These are phyloP conservation scores for Zygosaccharomyces pseudorouxii DNA, from an alignment of 805 yeast species.

Conservation along the genomic window DNA sequence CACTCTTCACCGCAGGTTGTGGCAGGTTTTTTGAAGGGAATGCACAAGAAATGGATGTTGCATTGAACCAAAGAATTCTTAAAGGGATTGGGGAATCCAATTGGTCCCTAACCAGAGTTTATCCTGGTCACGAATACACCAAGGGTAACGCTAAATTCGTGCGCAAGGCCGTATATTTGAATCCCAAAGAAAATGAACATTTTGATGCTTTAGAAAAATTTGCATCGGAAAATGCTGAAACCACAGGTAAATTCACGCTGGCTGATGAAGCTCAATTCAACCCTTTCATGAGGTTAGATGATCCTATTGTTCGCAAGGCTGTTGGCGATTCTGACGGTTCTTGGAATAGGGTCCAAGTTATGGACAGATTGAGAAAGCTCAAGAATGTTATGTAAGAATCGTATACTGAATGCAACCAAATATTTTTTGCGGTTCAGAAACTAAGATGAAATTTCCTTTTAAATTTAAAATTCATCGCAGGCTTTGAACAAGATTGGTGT, in stretches of 20 bases:
- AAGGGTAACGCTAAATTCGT: constrained; percentile 75
- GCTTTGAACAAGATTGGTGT: no score
- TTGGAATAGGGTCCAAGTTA: constrained; percentile 45
- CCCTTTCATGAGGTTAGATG: constrained; percentile 81
- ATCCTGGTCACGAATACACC: constrained; percentile 97
- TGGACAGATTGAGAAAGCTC: constrained; percentile 69
- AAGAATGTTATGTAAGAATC: constrained; percentile 56
- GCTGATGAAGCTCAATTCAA: constrained; percentile 76
- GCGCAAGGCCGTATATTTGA: constrained; percentile 50
- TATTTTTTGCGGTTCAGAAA: background rate
- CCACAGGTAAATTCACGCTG: constrained; percentile 85
- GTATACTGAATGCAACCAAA: background rate
- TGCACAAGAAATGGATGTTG: constrained; percentile 70
- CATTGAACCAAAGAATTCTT: constrained; percentile 59
- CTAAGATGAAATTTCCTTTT: background rate
- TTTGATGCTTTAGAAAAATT: constrained; percentile 51
- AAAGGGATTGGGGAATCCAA: constrained; percentile 46
- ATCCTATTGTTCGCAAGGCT: constrained; percentile 54
- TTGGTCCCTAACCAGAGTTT: constrained; percentile 52
- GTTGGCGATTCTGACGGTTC: constrained; percentile 47
- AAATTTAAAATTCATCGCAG: no score
- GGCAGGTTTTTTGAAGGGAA: constrained; percentile 95
- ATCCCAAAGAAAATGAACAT: constrained; percentile 39
- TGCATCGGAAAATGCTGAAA: constrained; percentile 52
- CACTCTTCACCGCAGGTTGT: constrained; percentile 89